Evolutionary conservation across 257 asterid genomes (phyloP), one percentile per base, ranked within the genome.

Genomic region (Solanum sparsipilum): DNA sequence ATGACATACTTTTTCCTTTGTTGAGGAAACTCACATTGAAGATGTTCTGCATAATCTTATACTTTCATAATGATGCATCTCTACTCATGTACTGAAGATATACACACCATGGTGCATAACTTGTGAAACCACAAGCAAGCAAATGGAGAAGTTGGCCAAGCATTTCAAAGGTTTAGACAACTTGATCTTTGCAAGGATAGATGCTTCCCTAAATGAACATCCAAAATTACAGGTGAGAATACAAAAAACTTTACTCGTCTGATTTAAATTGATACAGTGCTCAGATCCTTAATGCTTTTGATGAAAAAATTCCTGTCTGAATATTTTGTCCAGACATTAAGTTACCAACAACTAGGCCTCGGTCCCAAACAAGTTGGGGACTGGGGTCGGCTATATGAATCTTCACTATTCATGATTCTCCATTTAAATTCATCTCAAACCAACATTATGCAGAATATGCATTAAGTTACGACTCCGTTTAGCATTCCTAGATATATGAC

Each of bases 61-160:
- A 48, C 18, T 31, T 82, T 21, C 29, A 3, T 82, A 18, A 5
- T 82, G 21, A 82, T 48, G 2, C 11, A 16, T 82, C 39, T 81
- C 32, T 79, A 29, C 68, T 81, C 5, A 38, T 48, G 23, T 71
- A 15, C 41, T 87, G 88, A 87, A 96, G 99, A 95, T 97, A 88
- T 94, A 96, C 86, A 93, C 99, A 8, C 99, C 99, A 8, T 97
- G 99, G 99, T 97, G 99, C 95, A 92, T 97, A 88, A 91, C 91
- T 76, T 97, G 99, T 58, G 99, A 97, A 89, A 90, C 95, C 48
- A 94, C 94, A 78, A 93, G 94, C 97, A 97, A 97, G 91, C 98
- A 97, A 86, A 89, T 96, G 27, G 98, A 97, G 94, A 97, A 97
- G 92, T 88, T 97, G 95, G 98, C 98, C 32, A 97, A 94, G 94